phyloP scores from a whole-genome alignment of 805 yeast genomes.

The Komagataella pastoris region DNA sequence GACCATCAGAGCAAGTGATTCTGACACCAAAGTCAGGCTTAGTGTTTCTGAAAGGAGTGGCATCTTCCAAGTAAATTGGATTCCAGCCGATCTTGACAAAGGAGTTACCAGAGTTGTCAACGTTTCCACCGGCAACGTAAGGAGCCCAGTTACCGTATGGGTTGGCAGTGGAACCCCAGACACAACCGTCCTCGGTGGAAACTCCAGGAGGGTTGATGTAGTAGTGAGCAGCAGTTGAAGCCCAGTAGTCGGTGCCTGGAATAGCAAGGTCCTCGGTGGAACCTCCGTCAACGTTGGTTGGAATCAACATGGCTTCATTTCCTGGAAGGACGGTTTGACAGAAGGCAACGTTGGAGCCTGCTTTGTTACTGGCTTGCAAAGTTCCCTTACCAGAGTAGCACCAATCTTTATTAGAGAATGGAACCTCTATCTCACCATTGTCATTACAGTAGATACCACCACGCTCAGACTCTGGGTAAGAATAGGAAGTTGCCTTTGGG shows the following conservation, averaged over 20 bases:
- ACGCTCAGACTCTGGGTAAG: constrained; percentile 65
- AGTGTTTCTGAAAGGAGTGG: constrained; percentile 35
- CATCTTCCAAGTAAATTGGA: constrained; percentile 61
- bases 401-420: constrained; percentile 40
- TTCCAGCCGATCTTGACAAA: constrained; percentile 86
- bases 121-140: constrained; percentile 85
- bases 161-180: constrained; percentile 63
- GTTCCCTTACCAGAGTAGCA: constrained; percentile 75
- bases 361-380: constrained; percentile 39
- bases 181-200: constrained; percentile 61
- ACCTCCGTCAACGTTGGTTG: constrained; percentile 50
- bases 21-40: constrained; percentile 61
- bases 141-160: constrained; percentile 90
- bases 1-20: constrained; percentile 53
- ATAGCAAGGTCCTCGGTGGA: constrained; percentile 53
- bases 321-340: constrained; percentile 94
- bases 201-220: constrained; percentile 80
- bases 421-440: constrained; percentile 54
- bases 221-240: constrained; percentile 76
- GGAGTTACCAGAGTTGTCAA: constrained; percentile 56
- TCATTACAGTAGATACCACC: constrained; percentile 76
- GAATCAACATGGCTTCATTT: constrained; percentile 88
- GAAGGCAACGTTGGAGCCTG: constrained; percentile 54
- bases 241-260: constrained; percentile 78
- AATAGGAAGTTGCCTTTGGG: constrained; percentile 52